These are phyloP conservation scores for Tetragonia tetragonoides DNA, from an alignment of 148 eudicot genomes.

Conservation along the genomic window DNA sequence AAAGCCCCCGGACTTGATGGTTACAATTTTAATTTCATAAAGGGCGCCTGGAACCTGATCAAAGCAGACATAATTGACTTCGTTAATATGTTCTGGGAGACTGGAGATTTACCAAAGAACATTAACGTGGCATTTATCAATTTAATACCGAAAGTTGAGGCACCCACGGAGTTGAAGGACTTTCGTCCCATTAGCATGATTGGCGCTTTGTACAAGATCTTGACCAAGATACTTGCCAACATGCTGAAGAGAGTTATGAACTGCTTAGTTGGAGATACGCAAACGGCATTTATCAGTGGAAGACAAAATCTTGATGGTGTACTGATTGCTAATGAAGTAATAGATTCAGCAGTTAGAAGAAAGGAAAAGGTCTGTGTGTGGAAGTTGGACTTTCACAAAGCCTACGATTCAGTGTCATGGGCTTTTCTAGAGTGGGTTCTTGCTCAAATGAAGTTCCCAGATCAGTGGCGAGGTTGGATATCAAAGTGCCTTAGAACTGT, in stretches of 20 bases:
- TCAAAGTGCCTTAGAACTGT: not conserved
- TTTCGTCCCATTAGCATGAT: constrained; percentile 2
- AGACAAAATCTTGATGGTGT: not conserved
- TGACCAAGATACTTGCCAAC: not conserved
- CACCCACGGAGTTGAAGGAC: not conserved
- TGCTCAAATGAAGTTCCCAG: not conserved
- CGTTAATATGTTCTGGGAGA: not conserved
- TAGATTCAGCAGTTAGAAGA: not conserved
- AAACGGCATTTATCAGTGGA: not conserved
- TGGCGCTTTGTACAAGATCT: not conserved
- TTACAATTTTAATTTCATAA: too few species aligned
- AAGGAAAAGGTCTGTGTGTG: not conserved
- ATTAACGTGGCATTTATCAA: not conserved
- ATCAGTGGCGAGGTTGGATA: not conserved
- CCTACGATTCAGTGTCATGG: not conserved
- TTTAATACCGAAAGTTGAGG: not conserved
- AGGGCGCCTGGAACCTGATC: too few species aligned
- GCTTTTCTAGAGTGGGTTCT: not conserved
- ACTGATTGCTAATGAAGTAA: not conserved
- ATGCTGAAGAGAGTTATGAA: not conserved
- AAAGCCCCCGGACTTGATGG: not conserved
- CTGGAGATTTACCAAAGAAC: not conserved
- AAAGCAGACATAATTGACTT: not conserved
- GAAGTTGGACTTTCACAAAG: not conserved
- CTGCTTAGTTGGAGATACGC: not conserved